Conservation (phyloP, 2,329 filamentous ascomycete genomes). For the Emericellopsis atlantica region DNA sequence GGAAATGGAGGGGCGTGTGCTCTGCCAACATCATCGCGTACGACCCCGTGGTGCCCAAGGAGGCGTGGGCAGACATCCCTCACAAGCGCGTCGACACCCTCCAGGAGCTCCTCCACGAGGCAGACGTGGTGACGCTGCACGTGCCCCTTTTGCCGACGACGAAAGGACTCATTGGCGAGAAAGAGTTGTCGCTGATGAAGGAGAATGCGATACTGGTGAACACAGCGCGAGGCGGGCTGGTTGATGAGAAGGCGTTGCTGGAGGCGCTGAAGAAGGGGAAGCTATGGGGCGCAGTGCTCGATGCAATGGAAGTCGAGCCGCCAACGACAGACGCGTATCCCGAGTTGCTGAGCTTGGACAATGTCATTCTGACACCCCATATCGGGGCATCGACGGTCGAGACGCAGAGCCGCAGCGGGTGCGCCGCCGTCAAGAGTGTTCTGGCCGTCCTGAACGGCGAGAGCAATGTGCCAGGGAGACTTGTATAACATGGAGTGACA, state of each 20-base stretch:
- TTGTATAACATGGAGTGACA: neutral
- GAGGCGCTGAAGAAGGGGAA: slow-evolving; percentile 13
- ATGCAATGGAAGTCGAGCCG: slow-evolving; percentile 17
- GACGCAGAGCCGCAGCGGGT: slow-evolving; percentile 10
- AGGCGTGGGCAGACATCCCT: slow-evolving; percentile 15
- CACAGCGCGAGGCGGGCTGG: slow-evolving; percentile 18
- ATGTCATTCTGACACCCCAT: slow-evolving; percentile 24
- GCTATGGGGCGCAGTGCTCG: slow-evolving; percentile 21
- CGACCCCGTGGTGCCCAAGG: slow-evolving; percentile 13
- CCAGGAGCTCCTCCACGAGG: slow-evolving; percentile 12
- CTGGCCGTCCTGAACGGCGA: neutral
- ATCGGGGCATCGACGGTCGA: slow-evolving; percentile 25
- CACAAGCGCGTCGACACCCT: slow-evolving; percentile 8
- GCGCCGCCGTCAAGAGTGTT: slow-evolving; percentile 6
- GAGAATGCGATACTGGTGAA: slow-evolving; percentile 13
- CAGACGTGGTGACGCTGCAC: slow-evolving; percentile 19
- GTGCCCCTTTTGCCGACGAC: slow-evolving; percentile 16
- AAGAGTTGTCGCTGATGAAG: slow-evolving; percentile 9
- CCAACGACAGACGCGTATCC: slow-evolving; percentile 15
- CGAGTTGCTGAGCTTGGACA: slow-evolving; percentile 12
- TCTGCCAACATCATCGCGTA: slow-evolving; percentile 15
- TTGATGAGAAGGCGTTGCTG: slow-evolving; percentile 21
- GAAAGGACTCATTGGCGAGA: slow-evolving; percentile 12
- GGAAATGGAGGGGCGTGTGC: slow-evolving; percentile 17
- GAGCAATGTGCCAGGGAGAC: neutral